Percentiles rank a stretch among this genome's conserved stretches.
Evolutionary conservation across 2,329 filamentous ascomycete genomes (phyloP).

Genomic region (Aspergillus calidoustus): DNA sequence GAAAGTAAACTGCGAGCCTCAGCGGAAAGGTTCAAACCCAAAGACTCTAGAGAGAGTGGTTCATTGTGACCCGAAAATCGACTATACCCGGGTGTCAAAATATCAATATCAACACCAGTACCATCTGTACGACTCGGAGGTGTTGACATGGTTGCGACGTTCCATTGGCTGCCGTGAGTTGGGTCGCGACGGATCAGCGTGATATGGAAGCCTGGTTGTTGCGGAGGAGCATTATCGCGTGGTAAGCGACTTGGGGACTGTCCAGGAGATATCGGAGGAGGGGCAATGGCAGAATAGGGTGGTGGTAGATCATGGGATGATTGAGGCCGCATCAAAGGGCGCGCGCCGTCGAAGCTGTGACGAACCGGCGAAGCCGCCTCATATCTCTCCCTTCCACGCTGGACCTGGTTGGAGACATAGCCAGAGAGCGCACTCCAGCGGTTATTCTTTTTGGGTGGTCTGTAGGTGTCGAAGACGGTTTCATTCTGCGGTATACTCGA

Average conservation of each 20-base stretch:
- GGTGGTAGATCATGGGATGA: conserved; percentile 24
- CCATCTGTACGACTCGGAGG: conserved; percentile 30
- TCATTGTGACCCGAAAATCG: conserved; percentile 56
- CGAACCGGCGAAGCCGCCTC: conserved; percentile 30
- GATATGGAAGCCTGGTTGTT: conserved; percentile 42
- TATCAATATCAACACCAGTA: conserved; percentile 56
- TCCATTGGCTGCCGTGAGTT: conserved; percentile 72
- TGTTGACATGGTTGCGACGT: conserved; percentile 67
- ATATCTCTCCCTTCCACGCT: conserved; percentile 31
- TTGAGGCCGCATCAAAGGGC: conserved; percentile 31
- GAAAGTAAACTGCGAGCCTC: conserved; percentile 17
- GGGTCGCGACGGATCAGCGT: conserved; percentile 77
- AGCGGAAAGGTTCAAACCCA: conserved; percentile 32
- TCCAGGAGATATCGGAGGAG: conserved; percentile 32
- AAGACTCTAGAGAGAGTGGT: conserved; percentile 37
- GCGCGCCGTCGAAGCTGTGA: conserved; percentile 36
- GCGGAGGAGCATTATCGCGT: conserved; percentile 15
- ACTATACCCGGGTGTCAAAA: conserved; percentile 63
- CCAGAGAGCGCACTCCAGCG: conserved; percentile 38
- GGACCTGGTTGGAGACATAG: conserved; percentile 25
- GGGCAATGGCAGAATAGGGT: conserved; percentile 24
- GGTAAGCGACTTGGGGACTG: conserved; percentile 31
- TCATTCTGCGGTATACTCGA: conserved; percentile 35
- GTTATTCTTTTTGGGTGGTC: conserved; percentile 25
- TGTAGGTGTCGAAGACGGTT: conserved; percentile 14